Base-by-base conservation (phyloP, 305 asterid species). In the Rubia peregrina region DNA sequence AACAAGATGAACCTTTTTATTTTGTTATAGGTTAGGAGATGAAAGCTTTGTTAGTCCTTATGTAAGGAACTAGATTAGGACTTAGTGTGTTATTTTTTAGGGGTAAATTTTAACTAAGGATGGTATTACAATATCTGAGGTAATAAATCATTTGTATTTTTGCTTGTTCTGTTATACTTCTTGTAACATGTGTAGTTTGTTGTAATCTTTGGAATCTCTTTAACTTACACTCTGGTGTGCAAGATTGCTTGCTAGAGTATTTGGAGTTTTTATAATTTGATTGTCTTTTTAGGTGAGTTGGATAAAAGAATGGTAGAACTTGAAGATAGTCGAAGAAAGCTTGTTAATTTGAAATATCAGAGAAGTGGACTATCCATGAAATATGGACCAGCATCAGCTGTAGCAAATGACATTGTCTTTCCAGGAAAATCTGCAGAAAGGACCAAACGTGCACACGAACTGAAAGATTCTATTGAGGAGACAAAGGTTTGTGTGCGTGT, bases 321-420 rank as follows among this genome's bases (percentile, higher is more conserved):
- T 68, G 98, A 93, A 85, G 96, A 91, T 83, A 91, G 93, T 81
- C 85, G 95, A 86, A 91, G 97, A 80, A 93, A 89, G 78, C 81
- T 93, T 55, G 84, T 87, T 66, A 89, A 80, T 80, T 73, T 89
- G 84, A 85, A 80, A 86, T 86, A 91, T 96, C 97, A 93, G 82
- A 93, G 85, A 73, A 95, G 83, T 68, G 91, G 84, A 68, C 81
- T 82, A 67, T 82, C 92, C 75, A 90, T 85, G 68, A 81, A 80
- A 80, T 90, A 85, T 26, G 82, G 80, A 71, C 91, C 93, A 30
- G 83, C 85, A 75, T 78, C 92, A 62, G 79, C 84, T 83, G 80
- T 81, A 33, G 80, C 76, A 67, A 91, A 93, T 83, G 97, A 97
- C 79, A 81, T 79, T 33, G 73, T 81, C 53, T 93, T 97, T 66